phyloP scores from a whole-genome alignment of 495 filamentous ascomycete species.

The Baudoinia panamericana region DNA sequence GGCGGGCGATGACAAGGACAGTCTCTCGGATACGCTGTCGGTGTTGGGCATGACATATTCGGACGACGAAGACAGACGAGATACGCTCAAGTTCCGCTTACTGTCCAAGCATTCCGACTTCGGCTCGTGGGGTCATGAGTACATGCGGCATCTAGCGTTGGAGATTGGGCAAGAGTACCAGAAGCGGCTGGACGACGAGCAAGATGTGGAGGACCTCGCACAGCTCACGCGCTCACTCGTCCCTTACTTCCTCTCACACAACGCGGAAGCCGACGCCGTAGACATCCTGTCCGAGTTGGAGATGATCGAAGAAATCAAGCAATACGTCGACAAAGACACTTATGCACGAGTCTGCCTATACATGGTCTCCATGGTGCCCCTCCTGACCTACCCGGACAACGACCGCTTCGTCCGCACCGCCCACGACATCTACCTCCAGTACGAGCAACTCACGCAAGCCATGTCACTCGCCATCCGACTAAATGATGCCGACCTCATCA shows the following conservation, averaged over 20 bases:
- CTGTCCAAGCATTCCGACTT: constrained; percentile 83
- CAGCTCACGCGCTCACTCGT: constrained; percentile 74
- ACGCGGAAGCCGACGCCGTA: constrained; percentile 94
- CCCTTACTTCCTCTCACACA: constrained; percentile 90
- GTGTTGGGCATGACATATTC: constrained; percentile 99
- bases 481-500: constrained; percentile 71
- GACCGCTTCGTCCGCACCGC: constrained; percentile 83
- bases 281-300: constrained; percentile 94
- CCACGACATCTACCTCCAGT: constrained; percentile 80
- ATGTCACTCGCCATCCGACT: constrained; percentile 88
- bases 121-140: constrained; percentile 97
- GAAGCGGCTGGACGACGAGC: constrained; percentile 57
- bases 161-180: constrained; percentile 92
- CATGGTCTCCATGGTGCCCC: constrained; percentile 95
- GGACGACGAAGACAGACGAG: constrained; percentile 87
- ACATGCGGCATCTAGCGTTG: constrained; percentile 85
- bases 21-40: constrained; percentile 86
- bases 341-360: constrained; percentile 89
- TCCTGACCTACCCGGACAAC: constrained; percentile 94
- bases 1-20: constrained; percentile 69
- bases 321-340: constrained; percentile 85
- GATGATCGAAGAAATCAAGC: constrained; percentile 83
- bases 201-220: constrained; percentile 57
- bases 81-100: constrained; percentile 89
- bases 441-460: constrained; percentile 83